Evolutionary conservation across 1,139 yeast species (phyloP).

Genomic region (Debaryomyces robertsiae): DNA sequence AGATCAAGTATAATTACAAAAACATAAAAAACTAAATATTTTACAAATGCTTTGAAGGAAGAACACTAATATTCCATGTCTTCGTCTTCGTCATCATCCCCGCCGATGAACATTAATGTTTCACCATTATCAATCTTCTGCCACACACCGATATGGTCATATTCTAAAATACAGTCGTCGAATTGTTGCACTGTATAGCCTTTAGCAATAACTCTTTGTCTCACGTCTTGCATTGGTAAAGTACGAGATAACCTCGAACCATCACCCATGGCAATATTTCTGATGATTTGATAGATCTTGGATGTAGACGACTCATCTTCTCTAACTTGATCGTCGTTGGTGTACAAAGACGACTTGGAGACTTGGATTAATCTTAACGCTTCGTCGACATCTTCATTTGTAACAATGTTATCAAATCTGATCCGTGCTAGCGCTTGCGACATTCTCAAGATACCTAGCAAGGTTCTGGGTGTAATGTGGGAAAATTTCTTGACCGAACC

Average conservation of each 20-base stretch:
- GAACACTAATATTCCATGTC: conserved; percentile 18
- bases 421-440: conserved; percentile 94
- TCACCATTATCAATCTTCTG: conserved; percentile 70
- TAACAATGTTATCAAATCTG: conserved; percentile 74
- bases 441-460: conserved; percentile 87
- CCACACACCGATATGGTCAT: conserved; percentile 75
- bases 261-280: conserved; percentile 52
- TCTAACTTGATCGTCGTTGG: conserved; percentile 48
- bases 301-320: conserved; percentile 60
- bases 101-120: conserved; percentile 46
- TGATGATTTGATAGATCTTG: conserved; percentile 62
- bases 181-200: conserved; percentile 85
- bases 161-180: conserved; percentile 73
- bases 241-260: conserved; percentile 42
- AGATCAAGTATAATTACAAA: conserved; percentile 7
- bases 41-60: conserved; percentile 1
- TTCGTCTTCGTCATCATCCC: conserved; percentile 27
- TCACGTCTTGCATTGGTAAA: conserved; percentile 60
- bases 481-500: conserved; percentile 76
- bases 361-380: conserved; percentile 86
- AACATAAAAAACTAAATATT: conserved; percentile 9
- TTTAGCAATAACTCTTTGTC: conserved; percentile 73
- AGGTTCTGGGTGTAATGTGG: conserved; percentile 93
- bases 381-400: conserved; percentile 87
- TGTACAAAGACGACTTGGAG: conserved; percentile 77